Evolutionary conservation across 2,329 filamentous ascomycete genomes (phyloP).

Genomic region (Colletotrichum brevisporum): DNA sequence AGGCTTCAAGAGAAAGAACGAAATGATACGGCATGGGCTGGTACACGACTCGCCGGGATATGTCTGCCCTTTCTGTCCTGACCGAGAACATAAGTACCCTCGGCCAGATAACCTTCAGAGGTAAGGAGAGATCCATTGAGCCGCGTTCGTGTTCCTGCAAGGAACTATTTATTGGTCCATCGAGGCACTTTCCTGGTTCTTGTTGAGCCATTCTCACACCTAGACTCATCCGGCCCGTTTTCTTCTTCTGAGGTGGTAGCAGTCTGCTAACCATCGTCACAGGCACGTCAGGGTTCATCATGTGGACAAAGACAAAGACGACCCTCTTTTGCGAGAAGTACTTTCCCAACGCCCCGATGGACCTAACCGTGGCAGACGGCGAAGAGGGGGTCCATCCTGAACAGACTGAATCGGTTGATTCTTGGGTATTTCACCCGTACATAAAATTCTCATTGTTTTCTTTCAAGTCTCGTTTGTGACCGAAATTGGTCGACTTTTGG

Average conservation of each 20-base stretch:
- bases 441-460: conserved; percentile 20
- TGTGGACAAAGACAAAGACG: conserved; percentile 89
- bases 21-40: conserved; percentile 83
- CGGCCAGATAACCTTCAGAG: conserved; percentile 95
- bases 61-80: conserved; percentile 94
- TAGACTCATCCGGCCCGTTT: too few relatives aligned
- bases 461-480: neutral
- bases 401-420: neutral
- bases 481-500: neutral
- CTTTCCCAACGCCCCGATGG: conserved; percentile 89
- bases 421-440: conserved; percentile 22
- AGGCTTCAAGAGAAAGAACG: conserved; percentile 80
- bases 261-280: conserved; percentile 13
- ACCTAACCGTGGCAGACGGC: conserved; percentile 82
- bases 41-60: conserved; percentile 97
- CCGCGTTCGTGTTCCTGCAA: neutral
- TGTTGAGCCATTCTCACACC: neutral
- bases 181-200: neutral
- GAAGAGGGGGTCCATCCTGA: conserved; percentile 66
- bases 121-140: conserved; percentile 61
- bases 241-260: neutral
- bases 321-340: conserved; percentile 84
- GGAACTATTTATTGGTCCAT: neutral
- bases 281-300: conserved; percentile 97
- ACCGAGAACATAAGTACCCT: conserved; percentile 94